Percentiles rank a stretch among this genome's conserved stretches.
Conservation (phyloP, 371 early-diverging fungal genomes). For the Saksenaea vasiformis region DNA sequence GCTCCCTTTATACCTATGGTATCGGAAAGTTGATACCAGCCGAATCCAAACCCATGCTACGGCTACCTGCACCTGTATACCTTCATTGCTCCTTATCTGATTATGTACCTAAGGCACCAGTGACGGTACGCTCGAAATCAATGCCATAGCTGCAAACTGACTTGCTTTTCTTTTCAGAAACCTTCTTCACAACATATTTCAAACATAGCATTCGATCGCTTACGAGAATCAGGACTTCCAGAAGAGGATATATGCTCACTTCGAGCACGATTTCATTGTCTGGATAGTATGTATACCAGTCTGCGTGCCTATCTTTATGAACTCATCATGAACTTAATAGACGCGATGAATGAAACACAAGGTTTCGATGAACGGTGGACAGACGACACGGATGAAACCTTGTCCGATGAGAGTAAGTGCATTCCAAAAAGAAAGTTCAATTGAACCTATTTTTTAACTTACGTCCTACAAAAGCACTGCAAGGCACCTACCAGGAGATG, state of each 20-base stretch:
- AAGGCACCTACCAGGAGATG: constrained; percentile 68
- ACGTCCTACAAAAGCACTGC: constrained; percentile 25
- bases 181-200: constrained; percentile 35
- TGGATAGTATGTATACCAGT: constrained; percentile 27
- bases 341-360: constrained; percentile 42
- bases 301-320: neutral
- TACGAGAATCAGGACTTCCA: constrained; percentile 72
- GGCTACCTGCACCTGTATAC: constrained; percentile 39
- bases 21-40: constrained; percentile 31
- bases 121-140: neutral
- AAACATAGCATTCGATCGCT: constrained; percentile 66
- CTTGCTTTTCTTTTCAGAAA: constrained; percentile 15
- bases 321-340: constrained; percentile 4
- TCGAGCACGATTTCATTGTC: constrained; percentile 65
- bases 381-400: constrained; percentile 60
- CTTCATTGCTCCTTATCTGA: constrained; percentile 53
- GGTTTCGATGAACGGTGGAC: constrained; percentile 75
- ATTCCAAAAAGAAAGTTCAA: neutral
- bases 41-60: constrained; percentile 32
- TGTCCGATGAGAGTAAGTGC: constrained; percentile 59
- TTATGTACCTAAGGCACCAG: constrained; percentile 23
- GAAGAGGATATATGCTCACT: constrained; percentile 68
- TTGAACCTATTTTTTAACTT: neutral
- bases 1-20: constrained; percentile 30
- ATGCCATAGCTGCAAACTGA: neutral